A percentile compares a stretch with the other conserved stretches of the same genome.
These are phyloP conservation scores for Blastomyces parvus DNA, from an alignment of 2,329 filamentous ascomycete species.

Conservation along the genomic window DNA sequence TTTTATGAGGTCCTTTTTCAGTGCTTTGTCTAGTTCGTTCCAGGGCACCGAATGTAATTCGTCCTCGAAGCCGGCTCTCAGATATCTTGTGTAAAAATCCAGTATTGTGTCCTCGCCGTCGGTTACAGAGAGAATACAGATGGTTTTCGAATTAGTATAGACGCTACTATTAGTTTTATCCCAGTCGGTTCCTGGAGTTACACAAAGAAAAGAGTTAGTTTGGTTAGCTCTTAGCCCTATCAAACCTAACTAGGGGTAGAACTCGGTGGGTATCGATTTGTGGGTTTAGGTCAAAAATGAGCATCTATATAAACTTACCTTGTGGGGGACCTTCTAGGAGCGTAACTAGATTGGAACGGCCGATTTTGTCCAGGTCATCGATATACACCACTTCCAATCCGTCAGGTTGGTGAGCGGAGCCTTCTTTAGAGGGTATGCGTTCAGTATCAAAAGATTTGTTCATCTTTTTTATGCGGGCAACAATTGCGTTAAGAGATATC, in stretches of 20 bases:
- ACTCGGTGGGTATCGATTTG: background rate
- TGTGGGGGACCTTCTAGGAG: conserved; percentile 29
- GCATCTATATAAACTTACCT: conserved; percentile 5
- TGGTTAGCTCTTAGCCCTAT: background rate
- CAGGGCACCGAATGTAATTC: conserved; percentile 1
- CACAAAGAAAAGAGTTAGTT: background rate
- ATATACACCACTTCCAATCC: conserved; percentile 9
- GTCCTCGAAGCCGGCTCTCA: too few relatives aligned
- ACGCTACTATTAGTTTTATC: background rate
- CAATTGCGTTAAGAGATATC: background rate
- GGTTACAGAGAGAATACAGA: conserved; percentile 33
- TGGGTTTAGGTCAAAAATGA: background rate
- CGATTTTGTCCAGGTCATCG: conserved; percentile 20
- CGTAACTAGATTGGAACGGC: conserved; percentile 42
- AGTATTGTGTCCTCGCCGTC: conserved; percentile 18
- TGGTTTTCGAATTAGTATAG: conserved; percentile 24
- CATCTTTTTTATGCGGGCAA: background rate
- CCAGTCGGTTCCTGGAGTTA: background rate
- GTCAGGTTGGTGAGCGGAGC: background rate
- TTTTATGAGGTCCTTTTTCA: conserved; percentile 11
- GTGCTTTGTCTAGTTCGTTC: background rate
- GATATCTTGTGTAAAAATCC: conserved; percentile 1
- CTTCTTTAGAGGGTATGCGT: background rate
- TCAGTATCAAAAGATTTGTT: background rate
- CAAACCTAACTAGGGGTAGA: conserved; percentile 31